Percentiles rank a stretch among this genome's conserved stretches.
These are phyloP conservation scores for Talaromyces sp. DNA, from an alignment of 2,329 filamentous ascomycete genomes.

Conservation along the genomic window DNA sequence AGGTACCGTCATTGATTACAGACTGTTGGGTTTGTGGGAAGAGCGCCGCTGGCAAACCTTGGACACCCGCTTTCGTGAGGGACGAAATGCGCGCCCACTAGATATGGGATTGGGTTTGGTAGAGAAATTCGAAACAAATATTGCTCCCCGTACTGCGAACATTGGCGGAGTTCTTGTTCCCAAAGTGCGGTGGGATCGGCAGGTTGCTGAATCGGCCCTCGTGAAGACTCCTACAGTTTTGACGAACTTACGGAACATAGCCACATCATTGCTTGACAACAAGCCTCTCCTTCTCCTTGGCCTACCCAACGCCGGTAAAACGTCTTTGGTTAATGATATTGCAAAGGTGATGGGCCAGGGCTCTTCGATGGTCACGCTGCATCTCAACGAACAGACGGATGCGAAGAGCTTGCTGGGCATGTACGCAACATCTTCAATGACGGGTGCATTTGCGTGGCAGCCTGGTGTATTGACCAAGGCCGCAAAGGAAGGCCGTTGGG, in stretches of 20 bases:
- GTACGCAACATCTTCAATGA: constrained; percentile 83
- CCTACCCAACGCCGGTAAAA: constrained; percentile 84
- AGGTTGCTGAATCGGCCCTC: constrained; percentile 48
- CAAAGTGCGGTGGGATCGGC: constrained; percentile 47
- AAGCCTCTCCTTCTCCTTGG: constrained; percentile 79
- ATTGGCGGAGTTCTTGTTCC: constrained; percentile 67
- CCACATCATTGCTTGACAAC: constrained; percentile 59
- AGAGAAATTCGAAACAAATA: constrained; percentile 24
- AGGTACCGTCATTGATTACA: constrained; percentile 70
- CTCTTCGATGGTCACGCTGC: constrained; percentile 81
- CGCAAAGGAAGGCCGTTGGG: constrained; percentile 90
- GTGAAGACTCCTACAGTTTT: constrained; percentile 70
- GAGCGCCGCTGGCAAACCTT: constrained; percentile 51
- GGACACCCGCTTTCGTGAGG: constrained; percentile 17
- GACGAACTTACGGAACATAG: constrained; percentile 66
- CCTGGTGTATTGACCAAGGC: constrained; percentile 91
- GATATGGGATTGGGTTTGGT: constrained; percentile 21
- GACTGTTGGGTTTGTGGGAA: constrained; percentile 65
- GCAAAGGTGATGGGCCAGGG: constrained; percentile 75
- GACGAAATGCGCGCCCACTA: constrained; percentile 15
- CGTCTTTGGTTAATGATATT: constrained; percentile 75
- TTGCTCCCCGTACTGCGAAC: constrained; percentile 60
- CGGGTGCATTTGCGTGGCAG: constrained; percentile 87
- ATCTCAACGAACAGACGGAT: constrained; percentile 97
- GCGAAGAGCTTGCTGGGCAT: constrained; percentile 93